phyloP scores from a whole-genome alignment of 1,284 basidiomycete genomes.

The Trametes sp. region DNA sequence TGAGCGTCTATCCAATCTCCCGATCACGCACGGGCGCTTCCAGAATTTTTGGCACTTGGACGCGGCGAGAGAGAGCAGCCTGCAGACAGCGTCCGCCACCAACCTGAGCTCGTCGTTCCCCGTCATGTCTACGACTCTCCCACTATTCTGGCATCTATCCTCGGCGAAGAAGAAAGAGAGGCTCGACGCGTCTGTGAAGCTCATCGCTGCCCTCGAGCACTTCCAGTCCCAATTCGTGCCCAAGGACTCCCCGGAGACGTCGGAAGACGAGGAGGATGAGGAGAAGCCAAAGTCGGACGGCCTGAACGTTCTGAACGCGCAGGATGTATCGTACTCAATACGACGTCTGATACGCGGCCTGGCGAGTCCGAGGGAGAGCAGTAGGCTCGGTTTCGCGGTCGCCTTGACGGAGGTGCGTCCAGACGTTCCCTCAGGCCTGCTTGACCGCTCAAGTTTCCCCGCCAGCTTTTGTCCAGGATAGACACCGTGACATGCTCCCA shows the following conservation, averaged over 20 bases:
- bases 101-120: constrained; percentile 13
- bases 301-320: constrained; percentile 75
- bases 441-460: constrained; percentile 1
- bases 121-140: constrained; percentile 82
- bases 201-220: constrained; percentile 81
- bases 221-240: constrained; percentile 75
- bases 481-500: constrained; percentile 81
- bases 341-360: constrained; percentile 86
- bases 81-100: not conserved
- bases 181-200: constrained; percentile 86
- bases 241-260: constrained; percentile 48
- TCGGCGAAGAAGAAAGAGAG: constrained; percentile 82
- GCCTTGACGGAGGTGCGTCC: constrained; percentile 89
- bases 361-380: constrained; percentile 92
- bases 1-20: constrained; percentile 26
- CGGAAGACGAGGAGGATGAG: constrained; percentile 48
- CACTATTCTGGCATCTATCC: constrained; percentile 95
- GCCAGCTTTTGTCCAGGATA: constrained; percentile 82
- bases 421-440: not conserved
- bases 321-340: constrained; percentile 91
- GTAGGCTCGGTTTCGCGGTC: constrained; percentile 93
- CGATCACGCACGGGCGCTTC: constrained; percentile 15
- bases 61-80: not conserved
- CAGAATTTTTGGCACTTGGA: constrained; percentile 23
- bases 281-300: constrained; percentile 48